phyloP scores from a whole-genome alignment of 2,329 filamentous ascomycete genomes.

The Cryphonectria parasitica region DNA sequence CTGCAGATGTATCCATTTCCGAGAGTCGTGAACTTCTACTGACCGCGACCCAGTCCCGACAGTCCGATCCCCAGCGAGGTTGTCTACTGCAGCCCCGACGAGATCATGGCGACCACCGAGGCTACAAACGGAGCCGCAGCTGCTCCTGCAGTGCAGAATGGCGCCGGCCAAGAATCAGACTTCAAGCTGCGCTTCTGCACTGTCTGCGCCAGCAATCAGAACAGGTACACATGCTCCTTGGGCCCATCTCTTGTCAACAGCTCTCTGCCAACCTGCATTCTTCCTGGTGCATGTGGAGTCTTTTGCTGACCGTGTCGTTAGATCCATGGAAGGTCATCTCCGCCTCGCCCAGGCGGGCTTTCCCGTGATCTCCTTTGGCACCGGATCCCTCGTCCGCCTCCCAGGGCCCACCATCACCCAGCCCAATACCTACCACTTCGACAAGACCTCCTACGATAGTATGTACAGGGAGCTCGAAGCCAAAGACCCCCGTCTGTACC shows the following conservation, averaged over 20 bases:
- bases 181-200: constrained; percentile 97
- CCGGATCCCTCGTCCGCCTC: constrained; percentile 89
- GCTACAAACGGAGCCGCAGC: constrained; percentile 44
- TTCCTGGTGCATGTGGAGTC: not conserved
- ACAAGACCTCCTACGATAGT: constrained; percentile 90
- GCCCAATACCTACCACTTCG: constrained; percentile 98
- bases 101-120: constrained; percentile 40
- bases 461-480: constrained; percentile 90
- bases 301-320: constrained; percentile 39
- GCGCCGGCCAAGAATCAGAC: constrained; percentile 54
- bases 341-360: constrained; percentile 84
- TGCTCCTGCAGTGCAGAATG: constrained; percentile 42
- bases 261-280: constrained; percentile 7
- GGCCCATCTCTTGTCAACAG: not conserved
- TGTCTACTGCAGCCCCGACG: constrained; percentile 24
- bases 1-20: not conserved
- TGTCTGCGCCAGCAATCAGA: constrained; percentile 98
- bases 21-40: not conserved
- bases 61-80: constrained; percentile 9
- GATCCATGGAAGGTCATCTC: constrained; percentile 99
- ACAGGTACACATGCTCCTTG: constrained; percentile 63
- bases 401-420: constrained; percentile 90
- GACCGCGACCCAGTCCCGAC: not conserved
- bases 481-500: constrained; percentile 87
- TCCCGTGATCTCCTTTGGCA: constrained; percentile 98